Evolutionary conservation across 306 rosid species (phyloP).

Genomic region (Cucurbita maxima): DNA sequence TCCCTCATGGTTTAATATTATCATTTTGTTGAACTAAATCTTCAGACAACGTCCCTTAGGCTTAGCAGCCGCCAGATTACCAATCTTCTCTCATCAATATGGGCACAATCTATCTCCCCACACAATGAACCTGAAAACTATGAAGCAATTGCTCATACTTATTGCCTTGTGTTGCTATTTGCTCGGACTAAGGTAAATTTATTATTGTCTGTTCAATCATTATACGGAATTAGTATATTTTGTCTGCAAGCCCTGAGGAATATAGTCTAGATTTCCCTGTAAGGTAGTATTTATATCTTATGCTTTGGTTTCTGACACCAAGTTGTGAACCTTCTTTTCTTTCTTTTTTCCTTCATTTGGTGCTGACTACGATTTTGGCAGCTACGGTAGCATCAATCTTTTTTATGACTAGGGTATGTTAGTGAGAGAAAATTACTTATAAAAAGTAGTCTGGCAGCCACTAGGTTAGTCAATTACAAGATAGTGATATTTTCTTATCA

Average conservation of each 20-base stretch:
- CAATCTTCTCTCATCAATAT: constrained; percentile 59
- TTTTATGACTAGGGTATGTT: neutral
- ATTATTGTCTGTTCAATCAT: constrained; percentile 8
- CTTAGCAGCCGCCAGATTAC: constrained; percentile 56
- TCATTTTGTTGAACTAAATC: neutral
- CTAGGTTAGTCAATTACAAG: neutral
- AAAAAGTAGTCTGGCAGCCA: neutral
- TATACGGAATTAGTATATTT: neutral
- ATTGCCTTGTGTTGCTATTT: constrained; percentile 53
- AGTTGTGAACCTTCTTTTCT: neutral
- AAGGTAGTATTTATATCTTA: neutral
- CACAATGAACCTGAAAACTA: constrained; percentile 57
- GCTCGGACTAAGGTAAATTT: constrained; percentile 51
- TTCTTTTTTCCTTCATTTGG: neutral
- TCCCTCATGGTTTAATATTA: neutral
- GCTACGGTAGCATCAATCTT: neutral
- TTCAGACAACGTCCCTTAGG: constrained; percentile 32
- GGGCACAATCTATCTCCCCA: constrained; percentile 68
- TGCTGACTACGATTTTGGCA: neutral
- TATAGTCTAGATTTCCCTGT: neutral
- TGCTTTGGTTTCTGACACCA: neutral
- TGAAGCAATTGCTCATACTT: constrained; percentile 69
- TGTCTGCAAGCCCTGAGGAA: neutral
- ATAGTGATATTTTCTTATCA: neutral
- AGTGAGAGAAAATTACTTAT: neutral